phyloP scores from a whole-genome alignment of 805 yeast genomes.

The Yarrowia yakushimensis region DNA sequence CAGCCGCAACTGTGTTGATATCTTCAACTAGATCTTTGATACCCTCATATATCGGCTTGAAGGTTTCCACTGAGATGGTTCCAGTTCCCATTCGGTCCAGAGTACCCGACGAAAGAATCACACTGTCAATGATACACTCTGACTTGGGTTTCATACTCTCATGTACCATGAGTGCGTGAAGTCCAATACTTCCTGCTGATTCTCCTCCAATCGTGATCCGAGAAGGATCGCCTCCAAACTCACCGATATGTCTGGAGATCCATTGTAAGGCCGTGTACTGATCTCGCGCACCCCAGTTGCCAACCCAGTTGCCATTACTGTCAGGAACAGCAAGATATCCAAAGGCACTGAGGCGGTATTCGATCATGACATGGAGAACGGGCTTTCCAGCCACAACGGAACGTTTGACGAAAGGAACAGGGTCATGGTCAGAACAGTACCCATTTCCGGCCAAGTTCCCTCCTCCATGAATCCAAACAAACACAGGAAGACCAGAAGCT shows the following conservation, averaged over 20 bases:
- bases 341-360: not conserved
- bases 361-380: not conserved
- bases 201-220: constrained; percentile 46
- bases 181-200: constrained; percentile 42
- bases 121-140: not conserved
- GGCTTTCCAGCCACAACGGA: not conserved
- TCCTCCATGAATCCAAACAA: constrained; percentile 16
- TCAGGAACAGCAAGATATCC: constrained; percentile 5
- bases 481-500: not conserved
- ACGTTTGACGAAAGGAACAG: not conserved
- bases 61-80: not conserved
- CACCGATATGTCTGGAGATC: too few species aligned
- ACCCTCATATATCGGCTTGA: not conserved
- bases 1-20: not conserved
- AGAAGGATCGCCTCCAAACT: constrained; percentile 47
- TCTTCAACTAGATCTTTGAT: not conserved
- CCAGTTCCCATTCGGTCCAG: not conserved
- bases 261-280: too few species aligned
- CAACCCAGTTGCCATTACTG: not conserved
- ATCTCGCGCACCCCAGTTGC: constrained; percentile 17
- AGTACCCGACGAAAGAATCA: not conserved
- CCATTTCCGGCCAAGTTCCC: constrained; percentile 1
- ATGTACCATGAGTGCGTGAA: constrained; percentile 6
- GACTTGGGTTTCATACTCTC: constrained; percentile 10
- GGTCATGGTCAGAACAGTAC: not conserved